Base-by-base conservation (phyloP, 306 rosid genomes). In the Corylus avellana region DNA sequence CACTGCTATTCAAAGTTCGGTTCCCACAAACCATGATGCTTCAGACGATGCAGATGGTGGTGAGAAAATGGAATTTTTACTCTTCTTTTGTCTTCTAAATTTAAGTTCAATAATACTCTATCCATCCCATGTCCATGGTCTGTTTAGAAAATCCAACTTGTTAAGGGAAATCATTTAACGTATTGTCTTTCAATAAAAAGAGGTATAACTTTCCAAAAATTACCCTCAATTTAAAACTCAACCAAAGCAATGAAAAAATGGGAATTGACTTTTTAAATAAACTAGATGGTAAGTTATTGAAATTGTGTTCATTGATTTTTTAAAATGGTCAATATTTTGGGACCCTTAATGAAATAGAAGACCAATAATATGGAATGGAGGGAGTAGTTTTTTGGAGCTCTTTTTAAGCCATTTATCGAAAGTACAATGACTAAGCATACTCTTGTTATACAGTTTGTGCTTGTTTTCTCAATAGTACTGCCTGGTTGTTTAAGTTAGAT, bases 21-120 rank as follows among this genome's bases (percentile, higher is more conserved):
- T 76, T 82, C 87, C 93, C 16, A 53, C 87, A 75, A 87, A 88
- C 75, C 35, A 16, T 57, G 81, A 61, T 12, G 85, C 89, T 77
- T 80, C 91, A 70, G 85, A 86, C 59, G 90, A 86, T 73, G 95
- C 12, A 13, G 91, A 88, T 83, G 97, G 80, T 70, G 98, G 98
- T 94, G 81, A 91, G 93, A 54, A 29, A 73, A 69, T 64, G 48
- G 32, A 68, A 35, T 73, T 82, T 82, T 56, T 77, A 8, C 78
- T 66, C 13, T 62, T 75, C 11, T 18, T 57, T 58, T 78, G 62
- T 17, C 66, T 48, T 42, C 25, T 57, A 47, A 20, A 32, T 76
- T 29, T 53, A 59, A 59, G 35, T 29, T 61, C 39, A 59, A 25
- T 59, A 59, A 59, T 59, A 59, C 8, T 59, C 13, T 42, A 4